These are phyloP conservation scores for Naganishia onofrii DNA, from an alignment of 768 basidiomycete species.

Conservation along the genomic window DNA sequence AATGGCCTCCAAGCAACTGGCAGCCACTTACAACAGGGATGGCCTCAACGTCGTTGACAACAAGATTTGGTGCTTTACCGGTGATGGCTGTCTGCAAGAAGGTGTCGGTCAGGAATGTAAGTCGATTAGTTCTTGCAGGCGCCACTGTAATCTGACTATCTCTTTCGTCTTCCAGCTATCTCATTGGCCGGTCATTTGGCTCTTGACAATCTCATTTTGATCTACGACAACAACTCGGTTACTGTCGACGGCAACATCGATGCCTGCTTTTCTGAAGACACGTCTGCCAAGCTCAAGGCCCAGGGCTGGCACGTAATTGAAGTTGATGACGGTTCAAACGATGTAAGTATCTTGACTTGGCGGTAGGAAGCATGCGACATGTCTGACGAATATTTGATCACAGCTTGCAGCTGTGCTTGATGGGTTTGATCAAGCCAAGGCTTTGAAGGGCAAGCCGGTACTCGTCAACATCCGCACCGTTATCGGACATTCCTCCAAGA, in stretches of 20 bases:
- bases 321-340: constrained; percentile 47
- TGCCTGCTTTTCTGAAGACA: constrained; percentile 50
- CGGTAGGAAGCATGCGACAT: not conserved
- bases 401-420: constrained; percentile 44
- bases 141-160: not conserved
- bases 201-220: constrained; percentile 48
- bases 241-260: constrained; percentile 51
- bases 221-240: constrained; percentile 50
- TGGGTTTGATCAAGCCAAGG: constrained; percentile 45
- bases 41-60: constrained; percentile 39
- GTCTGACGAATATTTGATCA: not conserved
- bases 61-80: constrained; percentile 51
- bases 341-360: constrained; percentile 36
- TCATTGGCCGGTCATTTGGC: constrained; percentile 49
- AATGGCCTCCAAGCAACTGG: constrained; percentile 46
- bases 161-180: constrained; percentile 35
- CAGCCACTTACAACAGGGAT: constrained; percentile 45
- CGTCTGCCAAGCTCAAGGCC: constrained; percentile 46
- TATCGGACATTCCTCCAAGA: constrained; percentile 48
- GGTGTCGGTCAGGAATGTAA: constrained; percentile 51
- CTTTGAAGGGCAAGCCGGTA: constrained; percentile 46
- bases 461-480: constrained; percentile 49
- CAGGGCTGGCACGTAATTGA: constrained; percentile 48
- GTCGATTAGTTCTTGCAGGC: not conserved
- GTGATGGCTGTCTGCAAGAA: constrained; percentile 51